Conservation (phyloP, 495 filamentous ascomycete species). For the Aspergillus ostianus region DNA sequence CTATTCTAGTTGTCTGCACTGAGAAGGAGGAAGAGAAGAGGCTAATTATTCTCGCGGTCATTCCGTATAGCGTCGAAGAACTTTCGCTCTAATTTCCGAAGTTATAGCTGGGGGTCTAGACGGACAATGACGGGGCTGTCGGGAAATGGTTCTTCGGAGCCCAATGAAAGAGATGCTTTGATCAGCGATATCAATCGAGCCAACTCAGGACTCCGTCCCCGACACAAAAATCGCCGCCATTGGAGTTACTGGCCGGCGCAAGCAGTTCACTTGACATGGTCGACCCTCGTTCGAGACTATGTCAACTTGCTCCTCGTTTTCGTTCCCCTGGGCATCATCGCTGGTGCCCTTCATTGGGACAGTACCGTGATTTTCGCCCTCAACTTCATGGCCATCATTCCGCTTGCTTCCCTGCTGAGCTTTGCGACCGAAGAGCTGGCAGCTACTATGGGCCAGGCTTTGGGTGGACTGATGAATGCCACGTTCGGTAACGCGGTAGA, state of each 20-base stretch:
- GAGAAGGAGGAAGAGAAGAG: background rate
- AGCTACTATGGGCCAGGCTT: slow-evolving; percentile 77
- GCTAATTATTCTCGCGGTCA: slow-evolving; percentile 9
- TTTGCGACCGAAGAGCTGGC: slow-evolving; percentile 95
- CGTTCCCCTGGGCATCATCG: slow-evolving; percentile 83
- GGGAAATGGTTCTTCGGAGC: slow-evolving; percentile 29
- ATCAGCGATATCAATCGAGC: slow-evolving; percentile 24
- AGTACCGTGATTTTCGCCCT: slow-evolving; percentile 77
- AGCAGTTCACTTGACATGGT: slow-evolving; percentile 49
- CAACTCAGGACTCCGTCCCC: slow-evolving; percentile 26
- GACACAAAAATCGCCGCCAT: slow-evolving; percentile 34
- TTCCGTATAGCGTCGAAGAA: slow-evolving; percentile 24
- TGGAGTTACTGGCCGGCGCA: slow-evolving; percentile 59
- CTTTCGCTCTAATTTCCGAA: slow-evolving; percentile 34
- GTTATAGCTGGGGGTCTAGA: slow-evolving; percentile 31
- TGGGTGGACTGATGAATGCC: slow-evolving; percentile 92
- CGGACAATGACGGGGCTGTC: slow-evolving; percentile 31
- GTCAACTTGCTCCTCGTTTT: slow-evolving; percentile 86
- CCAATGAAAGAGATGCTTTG: slow-evolving; percentile 33
- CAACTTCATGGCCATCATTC: slow-evolving; percentile 96
- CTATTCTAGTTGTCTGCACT: background rate
- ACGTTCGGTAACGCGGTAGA: slow-evolving; percentile 99
- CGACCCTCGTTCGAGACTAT: slow-evolving; percentile 63
- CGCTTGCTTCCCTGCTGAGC: slow-evolving; percentile 85
- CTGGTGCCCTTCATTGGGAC: slow-evolving; percentile 69